Base-by-base conservation (phyloP, 2,329 filamentous ascomycete species). In the Nemania abortiva region DNA sequence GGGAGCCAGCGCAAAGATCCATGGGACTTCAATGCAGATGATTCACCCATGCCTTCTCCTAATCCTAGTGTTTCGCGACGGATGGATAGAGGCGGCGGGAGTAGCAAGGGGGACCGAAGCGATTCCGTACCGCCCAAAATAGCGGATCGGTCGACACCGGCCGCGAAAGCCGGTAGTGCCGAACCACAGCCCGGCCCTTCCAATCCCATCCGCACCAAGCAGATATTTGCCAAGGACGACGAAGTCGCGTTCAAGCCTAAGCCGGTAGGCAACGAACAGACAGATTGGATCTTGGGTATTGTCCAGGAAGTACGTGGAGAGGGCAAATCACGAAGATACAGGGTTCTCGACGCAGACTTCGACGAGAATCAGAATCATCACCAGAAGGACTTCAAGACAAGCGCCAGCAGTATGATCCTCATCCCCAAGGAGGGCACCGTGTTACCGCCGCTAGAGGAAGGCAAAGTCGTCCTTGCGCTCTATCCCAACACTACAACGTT, bases 401-500 rank as follows among this genome's bases (percentile, higher is more conserved):
- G 88, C 52, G 92, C 92, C 1, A 90, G 87, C 76, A 92, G 88
- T 76, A 90, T 96, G 85, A 94, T 95, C 54, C 88, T 90, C 1
- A 94, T 96, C 65, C 91, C 92, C 1, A 85, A 87, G 71, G 76
- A 84, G 72, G 77, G 83, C 78, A 72, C 83, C 80, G 70, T 88
- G 81, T 82, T 91, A 18, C 81, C 86, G 3, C 85, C 91, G 49
- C 87, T 91, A 66, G 88, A 91, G 42, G 81, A 87, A 47, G 91
- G 92, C 53, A 92, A 91, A 77, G 88, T 89, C 54, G 92, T 95
- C 9, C 83, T 95, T 66, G 93, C 93, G 0, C 83, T 94, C 66
- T 96, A 96, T 76, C 93, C 93, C 0, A 90, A 94, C 74, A 95
- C 93, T 0, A 95, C 93, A 0, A 95, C 92, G 0, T 95, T 96